Conservation (phyloP, 495 filamentous ascomycete species). For the Rostrohypoxylon terebratum region DNA sequence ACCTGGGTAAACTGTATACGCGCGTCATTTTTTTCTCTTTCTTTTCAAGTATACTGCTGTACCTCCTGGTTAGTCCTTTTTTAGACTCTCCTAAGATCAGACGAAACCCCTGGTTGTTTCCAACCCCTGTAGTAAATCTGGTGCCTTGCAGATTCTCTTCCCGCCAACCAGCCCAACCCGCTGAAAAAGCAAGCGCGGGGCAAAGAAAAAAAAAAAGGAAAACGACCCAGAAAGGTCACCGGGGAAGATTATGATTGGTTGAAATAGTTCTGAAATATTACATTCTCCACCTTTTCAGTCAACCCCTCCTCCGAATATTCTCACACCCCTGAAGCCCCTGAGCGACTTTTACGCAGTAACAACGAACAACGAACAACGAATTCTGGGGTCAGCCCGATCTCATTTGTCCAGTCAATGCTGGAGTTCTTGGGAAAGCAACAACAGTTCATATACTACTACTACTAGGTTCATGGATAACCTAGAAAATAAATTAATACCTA, state of each 20-base stretch:
- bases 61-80: slow-evolving; percentile 1
- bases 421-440: slow-evolving; percentile 4
- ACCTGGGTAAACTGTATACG: too few species aligned
- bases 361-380: too few species aligned
- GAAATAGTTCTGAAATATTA: neutral
- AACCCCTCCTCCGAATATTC: slow-evolving; percentile 5
- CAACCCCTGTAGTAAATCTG: slow-evolving; percentile 51
- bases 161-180: slow-evolving; percentile 8
- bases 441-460: too few species aligned
- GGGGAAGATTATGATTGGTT: slow-evolving; percentile 36
- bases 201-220: slow-evolving; percentile 22
- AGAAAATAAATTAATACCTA: slow-evolving; percentile 21
- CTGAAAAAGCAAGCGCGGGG: slow-evolving; percentile 40
- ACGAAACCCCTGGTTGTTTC: slow-evolving; percentile 47
- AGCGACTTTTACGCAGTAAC: too few species aligned
- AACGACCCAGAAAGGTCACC: slow-evolving; percentile 32
- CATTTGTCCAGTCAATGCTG: slow-evolving; percentile 21
- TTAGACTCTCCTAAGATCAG: slow-evolving; percentile 26
- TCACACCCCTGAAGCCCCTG: slow-evolving; percentile 20
- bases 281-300: neutral
- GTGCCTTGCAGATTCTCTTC: slow-evolving; percentile 55
- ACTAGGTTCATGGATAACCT: neutral
- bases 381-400: slow-evolving; percentile 38
- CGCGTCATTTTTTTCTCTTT: too few species aligned
- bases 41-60: neutral